Evolutionary conservation across 306 rosid genomes (phyloP).

Genomic region (Phaseolus lunatus): DNA sequence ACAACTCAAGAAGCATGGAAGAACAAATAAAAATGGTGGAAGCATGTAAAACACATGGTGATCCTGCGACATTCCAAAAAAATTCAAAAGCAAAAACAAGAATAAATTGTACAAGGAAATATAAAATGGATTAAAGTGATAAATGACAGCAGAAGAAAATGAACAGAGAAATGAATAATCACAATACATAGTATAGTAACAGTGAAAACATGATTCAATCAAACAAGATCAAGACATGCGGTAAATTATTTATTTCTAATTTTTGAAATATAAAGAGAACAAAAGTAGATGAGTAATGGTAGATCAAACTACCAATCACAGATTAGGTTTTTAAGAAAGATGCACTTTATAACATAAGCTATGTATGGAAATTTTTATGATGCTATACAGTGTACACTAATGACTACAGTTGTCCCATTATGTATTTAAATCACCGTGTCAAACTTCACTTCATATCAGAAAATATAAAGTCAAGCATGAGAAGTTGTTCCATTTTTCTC

Average conservation of each 20-base stretch:
- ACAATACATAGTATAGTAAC: background rate
- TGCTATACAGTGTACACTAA: slow-evolving; percentile 34
- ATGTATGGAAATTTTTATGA: background rate
- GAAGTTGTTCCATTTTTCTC: slow-evolving; percentile 85
- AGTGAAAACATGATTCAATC: background rate
- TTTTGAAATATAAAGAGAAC: background rate
- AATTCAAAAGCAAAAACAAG: no score
- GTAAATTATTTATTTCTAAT: background rate
- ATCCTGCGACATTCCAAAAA: no score
- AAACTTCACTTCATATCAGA: slow-evolving; percentile 22
- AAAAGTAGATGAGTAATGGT: background rate
- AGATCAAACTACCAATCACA: slow-evolving; percentile 28
- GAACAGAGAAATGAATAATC: background rate
- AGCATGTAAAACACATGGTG: no score
- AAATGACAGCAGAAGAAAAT: no score
- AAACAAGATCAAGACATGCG: background rate
- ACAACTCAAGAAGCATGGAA: no score
- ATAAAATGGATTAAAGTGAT: no score
- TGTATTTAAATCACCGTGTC: background rate
- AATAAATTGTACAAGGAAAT: no score
- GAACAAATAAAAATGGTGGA: no score
- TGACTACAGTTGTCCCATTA: background rate
- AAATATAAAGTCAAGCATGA: slow-evolving; percentile 51
- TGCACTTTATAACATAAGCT: background rate
- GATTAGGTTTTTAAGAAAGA: background rate